These are phyloP conservation scores for Coemansia sp. DNA, from an alignment of 192 early-diverging fungal genomes.

Conservation along the genomic window DNA sequence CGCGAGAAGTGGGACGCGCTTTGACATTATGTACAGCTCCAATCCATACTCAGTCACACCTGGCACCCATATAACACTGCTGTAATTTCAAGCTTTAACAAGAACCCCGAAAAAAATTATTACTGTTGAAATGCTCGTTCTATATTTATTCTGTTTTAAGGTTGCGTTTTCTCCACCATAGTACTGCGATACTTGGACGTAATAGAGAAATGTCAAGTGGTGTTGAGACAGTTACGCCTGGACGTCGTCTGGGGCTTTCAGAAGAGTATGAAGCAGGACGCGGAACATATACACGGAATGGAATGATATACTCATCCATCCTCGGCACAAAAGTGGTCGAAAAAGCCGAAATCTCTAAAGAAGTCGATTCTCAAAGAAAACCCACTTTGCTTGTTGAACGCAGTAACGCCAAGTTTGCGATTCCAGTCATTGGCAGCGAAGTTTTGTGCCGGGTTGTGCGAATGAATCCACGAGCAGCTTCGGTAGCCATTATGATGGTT, in stretches of 20 bases:
- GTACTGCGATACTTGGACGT: not conserved
- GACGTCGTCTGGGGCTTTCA: constrained; percentile 70
- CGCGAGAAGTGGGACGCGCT: constrained; percentile 49
- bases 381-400: constrained; percentile 58
- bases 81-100: no score
- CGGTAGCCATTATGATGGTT: constrained; percentile 90
- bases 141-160: not conserved
- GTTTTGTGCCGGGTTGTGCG: constrained; percentile 85
- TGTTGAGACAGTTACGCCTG: constrained; percentile 62
- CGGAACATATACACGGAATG: constrained; percentile 71
- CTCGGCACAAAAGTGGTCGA: constrained; percentile 37
- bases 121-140: not conserved
- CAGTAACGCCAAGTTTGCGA: constrained; percentile 64
- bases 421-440: constrained; percentile 74
- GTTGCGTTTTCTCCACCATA: constrained; percentile 7
- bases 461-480: constrained; percentile 85
- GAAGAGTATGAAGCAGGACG: constrained; percentile 65
- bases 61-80: no score
- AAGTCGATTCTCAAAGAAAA: constrained; percentile 12
- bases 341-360: not conserved
- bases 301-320: constrained; percentile 65
- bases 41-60: no score
- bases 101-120: no score
- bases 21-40: no score
- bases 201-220: constrained; percentile 8